Evolutionary conservation across 2,329 filamentous ascomycete species (phyloP).

Genomic region (Pseudogymnoascus pannorum): DNA sequence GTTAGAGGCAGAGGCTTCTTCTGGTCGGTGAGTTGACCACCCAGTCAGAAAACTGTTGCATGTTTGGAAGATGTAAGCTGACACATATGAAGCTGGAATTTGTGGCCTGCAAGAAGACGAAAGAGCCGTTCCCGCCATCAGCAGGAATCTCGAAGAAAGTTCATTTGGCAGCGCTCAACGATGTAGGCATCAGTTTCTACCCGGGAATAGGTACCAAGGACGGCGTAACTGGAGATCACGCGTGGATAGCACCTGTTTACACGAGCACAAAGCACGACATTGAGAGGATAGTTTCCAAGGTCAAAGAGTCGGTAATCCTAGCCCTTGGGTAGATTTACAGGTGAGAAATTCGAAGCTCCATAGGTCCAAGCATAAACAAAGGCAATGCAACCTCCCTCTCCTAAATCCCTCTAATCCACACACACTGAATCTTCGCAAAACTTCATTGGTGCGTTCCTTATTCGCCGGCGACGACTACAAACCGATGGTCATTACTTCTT

Average conservation of each 20-base stretch:
- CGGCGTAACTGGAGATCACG: conserved; percentile 50
- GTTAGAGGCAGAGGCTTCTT: conserved; percentile 56
- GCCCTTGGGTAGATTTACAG: background rate
- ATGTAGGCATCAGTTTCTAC: conserved; percentile 50
- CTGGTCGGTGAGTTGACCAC: conserved; percentile 42
- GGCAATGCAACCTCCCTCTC: too few relatives aligned
- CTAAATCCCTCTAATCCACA: too few relatives aligned
- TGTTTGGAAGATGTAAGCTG: background rate
- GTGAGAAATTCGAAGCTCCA: too few relatives aligned
- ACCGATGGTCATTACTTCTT: too few relatives aligned
- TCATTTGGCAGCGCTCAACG: conserved; percentile 36
- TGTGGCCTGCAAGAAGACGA: conserved; percentile 42
- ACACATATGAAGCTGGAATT: conserved; percentile 40
- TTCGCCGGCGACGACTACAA: too few relatives aligned
- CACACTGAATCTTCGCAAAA: too few relatives aligned
- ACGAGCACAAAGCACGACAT: conserved; percentile 47
- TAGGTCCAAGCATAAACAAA: too few relatives aligned
- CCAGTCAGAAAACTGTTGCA: background rate
- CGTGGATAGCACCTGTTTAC: conserved; percentile 55
- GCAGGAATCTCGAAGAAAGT: conserved; percentile 40
- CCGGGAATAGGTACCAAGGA: conserved; percentile 48
- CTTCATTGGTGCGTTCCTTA: too few relatives aligned
- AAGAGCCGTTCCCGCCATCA: conserved; percentile 39
- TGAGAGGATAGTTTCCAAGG: conserved; percentile 43
- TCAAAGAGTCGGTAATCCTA: conserved; percentile 22